Conservation (phyloP, 768 basidiomycete species). For the Calocybe cyanea region DNA sequence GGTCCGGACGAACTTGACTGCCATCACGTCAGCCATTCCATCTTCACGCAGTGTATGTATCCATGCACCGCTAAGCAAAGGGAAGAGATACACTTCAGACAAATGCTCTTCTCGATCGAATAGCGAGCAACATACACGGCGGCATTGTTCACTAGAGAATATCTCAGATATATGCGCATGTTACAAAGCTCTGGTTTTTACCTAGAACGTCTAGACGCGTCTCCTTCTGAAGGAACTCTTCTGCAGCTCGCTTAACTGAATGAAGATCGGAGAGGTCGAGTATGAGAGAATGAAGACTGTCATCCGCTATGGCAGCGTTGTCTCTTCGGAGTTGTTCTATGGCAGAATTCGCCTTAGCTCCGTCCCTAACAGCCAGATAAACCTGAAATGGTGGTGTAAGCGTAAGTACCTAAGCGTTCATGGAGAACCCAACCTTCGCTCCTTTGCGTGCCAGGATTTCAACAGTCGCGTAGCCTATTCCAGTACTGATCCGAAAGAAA, state of each 20-base stretch:
- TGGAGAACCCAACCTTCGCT: slow-evolving; percentile 48
- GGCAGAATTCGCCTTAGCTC: slow-evolving; percentile 41
- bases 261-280: slow-evolving; percentile 50
- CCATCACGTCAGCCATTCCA: slow-evolving; percentile 43
- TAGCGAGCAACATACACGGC: slow-evolving; percentile 33
- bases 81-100: slow-evolving; percentile 8
- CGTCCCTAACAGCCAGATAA: slow-evolving; percentile 52
- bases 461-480: slow-evolving; percentile 45
- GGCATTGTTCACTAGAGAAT: slow-evolving; percentile 52
- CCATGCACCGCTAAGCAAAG: background rate
- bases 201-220: slow-evolving; percentile 51
- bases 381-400: background rate
- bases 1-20: slow-evolving; percentile 5
- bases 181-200: slow-evolving; percentile 19
- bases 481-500: slow-evolving; percentile 15
- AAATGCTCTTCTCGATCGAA: slow-evolving; percentile 6
- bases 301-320: slow-evolving; percentile 38
- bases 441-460: slow-evolving; percentile 49
- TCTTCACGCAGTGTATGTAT: slow-evolving; percentile 29
- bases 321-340: slow-evolving; percentile 41
- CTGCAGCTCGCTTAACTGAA: slow-evolving; percentile 41
- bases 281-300: slow-evolving; percentile 43
- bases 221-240: slow-evolving; percentile 47
- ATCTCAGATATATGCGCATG: background rate
- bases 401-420: too few relatives aligned